Percentiles rank a stretch among this genome's conserved stretches.
These are phyloP conservation scores for Penicillium sp. DNA, from an alignment of 2,329 filamentous ascomycete species.

Conservation along the genomic window DNA sequence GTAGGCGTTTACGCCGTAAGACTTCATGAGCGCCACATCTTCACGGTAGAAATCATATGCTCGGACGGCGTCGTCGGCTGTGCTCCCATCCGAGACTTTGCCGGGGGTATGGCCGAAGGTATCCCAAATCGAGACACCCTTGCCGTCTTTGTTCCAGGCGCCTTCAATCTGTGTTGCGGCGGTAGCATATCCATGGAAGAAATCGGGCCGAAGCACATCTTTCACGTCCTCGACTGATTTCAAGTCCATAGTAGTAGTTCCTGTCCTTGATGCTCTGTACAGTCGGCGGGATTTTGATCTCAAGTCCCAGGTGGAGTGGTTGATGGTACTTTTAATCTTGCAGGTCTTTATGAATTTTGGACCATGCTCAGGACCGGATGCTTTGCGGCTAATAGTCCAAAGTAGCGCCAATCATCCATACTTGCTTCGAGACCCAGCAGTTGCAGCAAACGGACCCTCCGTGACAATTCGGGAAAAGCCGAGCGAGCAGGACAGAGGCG, in stretches of 20 bases:
- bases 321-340: background rate
- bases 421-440: constrained; percentile 13
- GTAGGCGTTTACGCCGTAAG: constrained; percentile 71
- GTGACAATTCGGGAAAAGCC: constrained; percentile 17
- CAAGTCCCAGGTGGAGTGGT: background rate
- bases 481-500: constrained; percentile 6
- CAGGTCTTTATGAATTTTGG: background rate
- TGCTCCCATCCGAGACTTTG: constrained; percentile 75
- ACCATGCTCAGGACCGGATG: background rate
- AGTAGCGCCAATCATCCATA: background rate
- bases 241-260: constrained; percentile 26
- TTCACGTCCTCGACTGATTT: constrained; percentile 33
- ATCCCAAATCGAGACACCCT: constrained; percentile 80
- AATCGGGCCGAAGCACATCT: constrained; percentile 31
- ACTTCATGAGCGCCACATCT: constrained; percentile 74
- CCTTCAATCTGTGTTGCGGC: constrained; percentile 70
- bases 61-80: constrained; percentile 75
- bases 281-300: background rate
- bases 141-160: constrained; percentile 70
- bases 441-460: constrained; percentile 13
- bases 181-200: constrained; percentile 37
- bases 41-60: constrained; percentile 75
- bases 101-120: constrained; percentile 73
- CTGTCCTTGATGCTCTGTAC: constrained; percentile 2
- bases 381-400: background rate